Percentiles rank a stretch among this genome's conserved stretches.
Conservation (phyloP, 108 stramenopile genomes). For the Pseudonitzschia pungens region DNA sequence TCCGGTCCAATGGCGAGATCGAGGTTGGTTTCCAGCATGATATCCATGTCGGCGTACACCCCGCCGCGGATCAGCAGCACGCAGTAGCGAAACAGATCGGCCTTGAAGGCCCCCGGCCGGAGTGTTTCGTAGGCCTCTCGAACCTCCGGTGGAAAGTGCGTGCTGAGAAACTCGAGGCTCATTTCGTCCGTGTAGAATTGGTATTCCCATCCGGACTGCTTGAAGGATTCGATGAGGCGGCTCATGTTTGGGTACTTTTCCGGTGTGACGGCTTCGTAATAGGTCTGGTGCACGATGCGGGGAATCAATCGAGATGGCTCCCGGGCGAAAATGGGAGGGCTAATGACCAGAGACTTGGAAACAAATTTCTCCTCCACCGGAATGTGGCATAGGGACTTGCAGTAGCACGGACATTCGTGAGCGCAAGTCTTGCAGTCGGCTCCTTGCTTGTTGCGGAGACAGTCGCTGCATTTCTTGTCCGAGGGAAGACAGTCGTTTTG, state of each 20-base stretch:
- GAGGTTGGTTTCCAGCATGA: slow-evolving; percentile 75
- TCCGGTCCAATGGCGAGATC: slow-evolving; percentile 70
- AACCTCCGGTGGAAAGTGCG: slow-evolving; percentile 76
- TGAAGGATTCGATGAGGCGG: slow-evolving; percentile 72
- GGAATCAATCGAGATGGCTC: slow-evolving; percentile 72
- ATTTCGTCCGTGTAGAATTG: slow-evolving; percentile 70
- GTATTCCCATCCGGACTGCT: slow-evolving; percentile 77
- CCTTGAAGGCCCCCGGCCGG: slow-evolving; percentile 73
- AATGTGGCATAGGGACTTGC: slow-evolving; percentile 62
- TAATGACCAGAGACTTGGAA: slow-evolving; percentile 52
- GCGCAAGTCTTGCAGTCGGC: slow-evolving; percentile 53
- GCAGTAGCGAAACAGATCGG: slow-evolving; percentile 86
- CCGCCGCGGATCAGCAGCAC: slow-evolving; percentile 81
- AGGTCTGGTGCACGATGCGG: slow-evolving; percentile 80
- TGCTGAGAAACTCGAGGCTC: slow-evolving; percentile 48
- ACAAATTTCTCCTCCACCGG: slow-evolving; percentile 60
- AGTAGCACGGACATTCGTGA: slow-evolving; percentile 62
- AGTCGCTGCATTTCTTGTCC: slow-evolving; percentile 53
- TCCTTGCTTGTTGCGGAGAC: slow-evolving; percentile 66
- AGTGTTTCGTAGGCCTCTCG: slow-evolving; percentile 71
- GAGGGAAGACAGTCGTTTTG: slow-evolving; percentile 52
- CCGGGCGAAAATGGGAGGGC: slow-evolving; percentile 54
- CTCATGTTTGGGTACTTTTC: slow-evolving; percentile 67
- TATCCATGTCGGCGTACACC: slow-evolving; percentile 86
- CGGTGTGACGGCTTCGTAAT: slow-evolving; percentile 49